Evolutionary conservation across 1,284 basidiomycete genomes (phyloP).

Genomic region (Microbotryum silenes-acaulis): DNA sequence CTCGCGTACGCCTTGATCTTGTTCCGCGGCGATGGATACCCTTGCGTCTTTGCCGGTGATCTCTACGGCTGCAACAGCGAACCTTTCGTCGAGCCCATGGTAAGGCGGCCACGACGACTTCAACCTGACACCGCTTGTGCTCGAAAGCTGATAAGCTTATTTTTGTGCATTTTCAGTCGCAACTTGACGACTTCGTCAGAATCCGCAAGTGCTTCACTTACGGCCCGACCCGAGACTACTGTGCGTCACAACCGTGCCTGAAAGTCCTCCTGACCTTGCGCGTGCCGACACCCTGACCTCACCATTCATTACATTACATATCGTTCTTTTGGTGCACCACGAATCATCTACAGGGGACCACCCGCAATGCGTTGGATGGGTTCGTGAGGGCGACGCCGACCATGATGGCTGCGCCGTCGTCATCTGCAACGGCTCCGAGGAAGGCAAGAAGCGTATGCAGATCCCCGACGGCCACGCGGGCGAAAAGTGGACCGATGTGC

Average conservation of each 20-base stretch:
- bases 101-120: conserved; percentile 33
- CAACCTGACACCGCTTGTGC: conserved; percentile 46
- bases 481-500: conserved; percentile 51
- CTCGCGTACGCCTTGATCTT: conserved; percentile 75
- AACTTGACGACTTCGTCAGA: conserved; percentile 48
- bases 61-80: conserved; percentile 50
- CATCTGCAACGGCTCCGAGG: conserved; percentile 40
- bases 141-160: conserved; percentile 34
- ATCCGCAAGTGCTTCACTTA: conserved; percentile 35
- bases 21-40: conserved; percentile 72
- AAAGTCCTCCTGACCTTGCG: neutral
- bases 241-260: conserved; percentile 10
- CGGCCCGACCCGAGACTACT: conserved; percentile 45
- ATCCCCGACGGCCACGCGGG: conserved; percentile 45
- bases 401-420: conserved; percentile 48
- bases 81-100: conserved; percentile 17
- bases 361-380: conserved; percentile 48
- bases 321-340: conserved; percentile 38
- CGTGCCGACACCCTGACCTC: neutral
- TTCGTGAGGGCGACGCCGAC: conserved; percentile 46
- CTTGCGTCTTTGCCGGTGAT: conserved; percentile 87
- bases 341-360: conserved; percentile 43
- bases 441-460: conserved; percentile 35
- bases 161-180: conserved; percentile 24
- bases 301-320: neutral